Evolutionary conservation across 345 rosid genomes (phyloP), one percentile per base, ranked within the genome.

Genomic region (Pseudoturritis turrita): DNA sequence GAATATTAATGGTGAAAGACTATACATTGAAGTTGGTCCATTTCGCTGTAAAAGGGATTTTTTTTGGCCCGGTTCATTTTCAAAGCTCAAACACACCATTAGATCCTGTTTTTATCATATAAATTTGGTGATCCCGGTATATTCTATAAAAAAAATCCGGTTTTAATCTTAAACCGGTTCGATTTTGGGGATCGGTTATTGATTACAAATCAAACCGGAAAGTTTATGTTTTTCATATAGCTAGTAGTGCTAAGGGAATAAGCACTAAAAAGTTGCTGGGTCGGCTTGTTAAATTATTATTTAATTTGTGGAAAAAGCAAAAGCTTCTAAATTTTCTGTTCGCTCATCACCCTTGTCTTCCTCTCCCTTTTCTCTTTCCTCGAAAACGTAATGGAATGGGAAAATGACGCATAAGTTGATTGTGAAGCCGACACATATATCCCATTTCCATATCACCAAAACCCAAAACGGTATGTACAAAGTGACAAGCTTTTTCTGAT

Each of bases 401-500:
- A 67, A 68, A 68, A 26, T 19, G 72, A 41, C 62, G 51, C 40
- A 13, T 4, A 7, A n/a, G 4, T 2, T 13, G 37, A 40, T 68
- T 29, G 21, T 41, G 52, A 41, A 40, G 72, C 12, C 40, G 72
- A 53, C 72, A 54, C 72, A 33, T 8, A 19, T 40, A 54, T 18
- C 7, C 61, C 72, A 68, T 9, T 53, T 28, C 43, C 58, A 35
- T 33, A 33, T 33, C 37, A 33, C 26, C 44, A 28, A 36, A 25
- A n/a, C 59, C 69, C 61, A 51, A 74, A 67, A 51, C 47, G 68
- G 68, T 56, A 50, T 43, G n/a, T 46, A 68, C 69, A 68, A 67
- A 51, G 41, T 10, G 62, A 75, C 73, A 68, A 65, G 41, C 23
- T 57, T 28, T 53, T 54, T 45, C 40, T 40, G 3, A 17, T 73